Evolutionary conservation across 805 yeast species (phyloP).

Genomic region (Saturnispora galanensis): DNA sequence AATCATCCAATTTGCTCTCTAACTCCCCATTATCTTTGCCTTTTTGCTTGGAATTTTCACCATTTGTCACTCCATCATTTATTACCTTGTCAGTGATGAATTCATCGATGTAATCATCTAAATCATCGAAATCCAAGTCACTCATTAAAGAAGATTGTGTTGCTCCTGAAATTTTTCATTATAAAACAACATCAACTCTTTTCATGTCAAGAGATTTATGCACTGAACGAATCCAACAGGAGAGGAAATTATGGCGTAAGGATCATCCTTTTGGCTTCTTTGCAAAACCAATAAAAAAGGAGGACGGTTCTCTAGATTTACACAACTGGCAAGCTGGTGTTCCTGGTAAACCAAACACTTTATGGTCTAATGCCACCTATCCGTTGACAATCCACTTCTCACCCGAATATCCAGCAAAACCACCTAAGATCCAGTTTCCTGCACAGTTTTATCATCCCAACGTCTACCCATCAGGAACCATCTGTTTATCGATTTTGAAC

Average conservation of each 20-base stretch:
- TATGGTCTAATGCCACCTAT: conserved; percentile 86
- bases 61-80: conserved; percentile 43
- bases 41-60: conserved; percentile 17
- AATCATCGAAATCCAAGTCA: conserved; percentile 65
- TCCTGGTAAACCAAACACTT: conserved; percentile 81
- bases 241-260: conserved; percentile 94
- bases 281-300: conserved; percentile 78
- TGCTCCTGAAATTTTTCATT: not conserved
- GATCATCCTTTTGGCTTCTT: conserved; percentile 97
- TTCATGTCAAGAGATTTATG: conserved; percentile 33
- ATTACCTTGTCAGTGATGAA: conserved; percentile 62
- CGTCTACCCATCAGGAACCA: conserved; percentile 94
- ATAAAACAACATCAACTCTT: not conserved
- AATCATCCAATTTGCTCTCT: not conserved
- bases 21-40: not conserved
- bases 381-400: conserved; percentile 79
- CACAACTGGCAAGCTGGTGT: conserved; percentile 91
- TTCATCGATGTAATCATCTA: conserved; percentile 80
- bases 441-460: conserved; percentile 93
- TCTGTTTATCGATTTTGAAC: conserved; percentile 84
- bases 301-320: conserved; percentile 77
- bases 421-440: conserved; percentile 89
- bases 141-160: conserved; percentile 4
- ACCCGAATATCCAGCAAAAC: conserved; percentile 91
- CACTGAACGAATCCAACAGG: conserved; percentile 81